Percentiles rank a stretch among this genome's conserved stretches.
phyloP scores from a whole-genome alignment of 1,284 basidiomycete genomes.

The Laetiporus sulphureus region DNA sequence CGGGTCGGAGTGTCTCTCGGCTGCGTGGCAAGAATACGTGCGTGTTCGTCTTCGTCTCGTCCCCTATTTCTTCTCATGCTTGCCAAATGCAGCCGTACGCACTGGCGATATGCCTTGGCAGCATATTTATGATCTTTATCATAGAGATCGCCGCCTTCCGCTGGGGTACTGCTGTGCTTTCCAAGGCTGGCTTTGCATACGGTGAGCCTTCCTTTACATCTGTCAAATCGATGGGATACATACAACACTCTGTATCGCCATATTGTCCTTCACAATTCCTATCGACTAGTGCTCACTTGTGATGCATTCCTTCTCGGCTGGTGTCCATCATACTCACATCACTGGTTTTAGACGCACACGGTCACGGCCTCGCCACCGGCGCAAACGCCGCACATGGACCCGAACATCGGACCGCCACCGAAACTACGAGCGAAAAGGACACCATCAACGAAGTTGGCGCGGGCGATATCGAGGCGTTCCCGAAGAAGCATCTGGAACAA shows the following conservation, averaged over 20 bases:
- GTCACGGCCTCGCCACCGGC: conserved; percentile 44
- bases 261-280: no score
- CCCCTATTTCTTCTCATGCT: no score
- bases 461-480: conserved; percentile 10
- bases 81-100: conserved; percentile 67
- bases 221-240: no score
- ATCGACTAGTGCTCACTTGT: no score
- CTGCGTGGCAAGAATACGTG: conserved; percentile 72
- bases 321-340: no score
- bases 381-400: conserved; percentile 69
- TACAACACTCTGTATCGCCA: no score
- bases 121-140: conserved; percentile 81
- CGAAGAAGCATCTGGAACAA: not conserved
- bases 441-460: not conserved
- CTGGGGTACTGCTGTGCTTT: conserved; percentile 63
- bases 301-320: no score
- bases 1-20: conserved; percentile 62
- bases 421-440: conserved; percentile 7
- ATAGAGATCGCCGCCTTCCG: conserved; percentile 83
- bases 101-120: conserved; percentile 72
- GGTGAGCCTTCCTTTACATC: no score
- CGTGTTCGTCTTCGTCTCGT: conserved; percentile 25
- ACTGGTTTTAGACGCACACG: conserved; percentile 59
- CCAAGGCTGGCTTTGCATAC: conserved; percentile 44
- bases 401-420: conserved; percentile 28